phyloP scores from a whole-genome alignment of 73 alveolate genomes.

The Tetrahymena malaccensis region DNA sequence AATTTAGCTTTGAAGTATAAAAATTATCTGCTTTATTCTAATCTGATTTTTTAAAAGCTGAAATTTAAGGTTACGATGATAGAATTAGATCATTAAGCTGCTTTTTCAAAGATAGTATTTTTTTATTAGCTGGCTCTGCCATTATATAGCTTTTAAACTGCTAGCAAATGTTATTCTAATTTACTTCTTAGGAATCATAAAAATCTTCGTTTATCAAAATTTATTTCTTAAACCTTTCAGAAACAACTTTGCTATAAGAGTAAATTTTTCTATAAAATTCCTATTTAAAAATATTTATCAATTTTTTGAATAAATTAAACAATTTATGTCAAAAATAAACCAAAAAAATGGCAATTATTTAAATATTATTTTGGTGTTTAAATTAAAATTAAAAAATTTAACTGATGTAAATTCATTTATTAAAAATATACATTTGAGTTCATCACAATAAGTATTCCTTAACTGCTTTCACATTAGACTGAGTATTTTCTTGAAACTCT shows the following conservation, averaged over 20 bases:
- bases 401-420: too few species aligned
- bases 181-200: background rate
- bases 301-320: background rate
- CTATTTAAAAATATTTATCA: background rate
- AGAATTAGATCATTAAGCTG: background rate
- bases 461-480: background rate
- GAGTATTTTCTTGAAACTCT: background rate
- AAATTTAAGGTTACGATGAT: background rate
- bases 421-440: background rate
- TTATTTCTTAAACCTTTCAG: background rate
- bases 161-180: background rate
- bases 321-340: too few species aligned
- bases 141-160: background rate
- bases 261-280: background rate
- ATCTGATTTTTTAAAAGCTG: background rate
- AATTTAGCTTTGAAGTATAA: background rate
- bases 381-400: too few species aligned
- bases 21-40: background rate
- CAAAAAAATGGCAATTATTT: too few species aligned
- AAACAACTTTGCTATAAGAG: background rate
- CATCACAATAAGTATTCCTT: background rate
- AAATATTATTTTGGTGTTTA: too few species aligned
- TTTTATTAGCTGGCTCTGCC: background rate
- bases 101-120: background rate
- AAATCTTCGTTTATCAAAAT: background rate